Base-by-base conservation (phyloP, 495 filamentous ascomycete species). In the Pseudevernia furfuracea region DNA sequence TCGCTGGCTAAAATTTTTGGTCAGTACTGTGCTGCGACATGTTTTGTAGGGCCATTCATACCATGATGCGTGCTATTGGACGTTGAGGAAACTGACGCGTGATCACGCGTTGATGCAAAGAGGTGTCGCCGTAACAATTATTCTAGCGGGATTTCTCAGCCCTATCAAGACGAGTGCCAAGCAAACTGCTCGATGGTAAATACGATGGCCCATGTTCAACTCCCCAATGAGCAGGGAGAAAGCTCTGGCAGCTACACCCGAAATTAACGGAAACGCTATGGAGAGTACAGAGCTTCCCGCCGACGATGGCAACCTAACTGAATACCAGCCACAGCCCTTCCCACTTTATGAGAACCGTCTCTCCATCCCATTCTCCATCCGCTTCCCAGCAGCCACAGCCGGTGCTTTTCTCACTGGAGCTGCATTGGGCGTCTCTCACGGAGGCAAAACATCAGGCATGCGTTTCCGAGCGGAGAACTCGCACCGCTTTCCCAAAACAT, bases 381-480 rank as follows among this genome's bases (percentile, higher is more conserved):
- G 92, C 39, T 77, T 96, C 32, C 83, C 86, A 30, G 75, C 86
- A 58, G 82, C 84, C 23, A 76, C 82, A 4, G 48, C 79, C 12
- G 72, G 84, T 6, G 84, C 85, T 19, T 87, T 89, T 70, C 48
- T 82, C 23, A 76, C 85, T 37, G 93, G 92, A 23, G 73, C 87
- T 63, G 72, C 72, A 23, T 78, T 97, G 41, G 94, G 94, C 44
- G 74, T 85, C 8, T 80, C 83, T 9, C 84, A 94, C 48, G 91
- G 89, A 44, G 85, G 85, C 72, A 84, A 84, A 72, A 84, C 78
- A 67, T 84, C 90, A 21, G 85, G 86, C 41, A 80, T 96, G 46
- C 85, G 86, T 58, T 98, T 97, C 75, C 88, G 93, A 59, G 94
- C 94, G 61, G 89, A 98, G 76, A 95, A 98, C 71, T 89, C 94